Evolutionary conservation across 257 asterid genomes (phyloP).

Genomic region (Handroanthus guayacan): DNA sequence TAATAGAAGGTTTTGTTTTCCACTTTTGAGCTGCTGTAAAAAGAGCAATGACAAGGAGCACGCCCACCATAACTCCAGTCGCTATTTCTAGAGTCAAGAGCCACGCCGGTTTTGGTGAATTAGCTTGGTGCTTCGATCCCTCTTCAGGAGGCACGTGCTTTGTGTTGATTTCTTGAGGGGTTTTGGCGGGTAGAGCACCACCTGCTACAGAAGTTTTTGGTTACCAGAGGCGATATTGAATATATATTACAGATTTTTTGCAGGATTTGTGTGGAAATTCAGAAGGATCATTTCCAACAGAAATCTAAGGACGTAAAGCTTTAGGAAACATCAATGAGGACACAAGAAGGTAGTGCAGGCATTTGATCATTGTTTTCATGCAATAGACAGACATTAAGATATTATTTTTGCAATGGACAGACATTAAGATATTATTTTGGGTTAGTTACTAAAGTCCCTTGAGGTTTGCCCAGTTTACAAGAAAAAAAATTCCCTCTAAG

Average conservation of each 20-base stretch:
- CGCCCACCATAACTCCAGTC: slow-evolving; percentile 69
- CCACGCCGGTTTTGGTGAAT: slow-evolving; percentile 78
- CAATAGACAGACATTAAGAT: neutral
- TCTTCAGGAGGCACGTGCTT: slow-evolving; percentile 50
- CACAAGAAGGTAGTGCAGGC: neutral
- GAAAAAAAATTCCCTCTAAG: too few relatives aligned
- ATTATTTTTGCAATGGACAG: too few relatives aligned
- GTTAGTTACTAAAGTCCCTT: too few relatives aligned
- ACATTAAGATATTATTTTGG: too few relatives aligned
- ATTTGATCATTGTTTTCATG: neutral
- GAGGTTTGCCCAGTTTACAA: too few relatives aligned
- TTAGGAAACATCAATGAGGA: neutral
- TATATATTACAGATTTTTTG: neutral
- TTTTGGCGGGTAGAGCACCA: slow-evolving; percentile 50
- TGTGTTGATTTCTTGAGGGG: slow-evolving; percentile 41
- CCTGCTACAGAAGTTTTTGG: slow-evolving; percentile 44
- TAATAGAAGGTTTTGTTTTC: slow-evolving; percentile 61
- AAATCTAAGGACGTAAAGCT: neutral
- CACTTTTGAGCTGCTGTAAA: slow-evolving; percentile 61
- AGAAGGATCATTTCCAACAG: neutral
- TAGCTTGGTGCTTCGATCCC: slow-evolving; percentile 48
- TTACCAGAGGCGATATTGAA: slow-evolving; percentile 11
- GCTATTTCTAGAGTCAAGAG: slow-evolving; percentile 80
- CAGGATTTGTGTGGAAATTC: neutral
- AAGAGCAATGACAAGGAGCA: slow-evolving; percentile 61